phyloP scores from a whole-genome alignment of 1,284 basidiomycete species.

The Rhodotorula sp. region DNA sequence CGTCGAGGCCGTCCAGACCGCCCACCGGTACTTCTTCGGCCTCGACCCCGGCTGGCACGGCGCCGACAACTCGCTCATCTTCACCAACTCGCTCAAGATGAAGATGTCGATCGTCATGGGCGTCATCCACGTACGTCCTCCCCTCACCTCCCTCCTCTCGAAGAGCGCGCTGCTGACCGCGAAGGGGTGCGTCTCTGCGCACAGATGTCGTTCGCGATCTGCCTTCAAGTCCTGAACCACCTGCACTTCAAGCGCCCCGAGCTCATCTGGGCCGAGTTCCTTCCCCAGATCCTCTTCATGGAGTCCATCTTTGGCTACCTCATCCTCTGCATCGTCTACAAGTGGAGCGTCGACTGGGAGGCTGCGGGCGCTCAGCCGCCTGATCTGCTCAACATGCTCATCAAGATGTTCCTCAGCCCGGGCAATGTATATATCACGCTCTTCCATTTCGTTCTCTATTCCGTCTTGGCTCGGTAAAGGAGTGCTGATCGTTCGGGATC shows the following conservation, averaged over 20 bases:
- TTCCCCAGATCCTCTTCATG: slow-evolving; percentile 96
- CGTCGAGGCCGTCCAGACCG: slow-evolving; percentile 62
- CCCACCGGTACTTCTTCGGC: slow-evolving; percentile 84
- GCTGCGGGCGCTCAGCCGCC: slow-evolving; percentile 70
- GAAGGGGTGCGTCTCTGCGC: not conserved
- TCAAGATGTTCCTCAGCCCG: slow-evolving; percentile 88
- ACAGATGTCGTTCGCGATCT: slow-evolving; percentile 97
- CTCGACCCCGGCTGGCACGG: slow-evolving; percentile 96
- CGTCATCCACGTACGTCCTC: slow-evolving; percentile 80
- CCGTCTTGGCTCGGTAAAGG: no score
- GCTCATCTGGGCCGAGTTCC: slow-evolving; percentile 90
- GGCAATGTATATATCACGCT: slow-evolving; percentile 57
- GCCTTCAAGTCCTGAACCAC: slow-evolving; percentile 93
- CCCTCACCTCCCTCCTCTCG: slow-evolving; percentile 2
- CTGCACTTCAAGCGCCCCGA: slow-evolving; percentile 82
- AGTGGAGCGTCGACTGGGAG: slow-evolving; percentile 93
- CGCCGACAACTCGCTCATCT: slow-evolving; percentile 86
- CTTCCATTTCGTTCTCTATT: not conserved
- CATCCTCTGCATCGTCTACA: slow-evolving; percentile 92
- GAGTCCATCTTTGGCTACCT: slow-evolving; percentile 98
- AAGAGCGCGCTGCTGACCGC: slow-evolving; percentile 14
- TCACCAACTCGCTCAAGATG: slow-evolving; percentile 99
- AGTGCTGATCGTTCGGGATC: not conserved
- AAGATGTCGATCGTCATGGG: slow-evolving; percentile 98
- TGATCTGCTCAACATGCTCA: slow-evolving; percentile 91